A percentile compares a stretch with the other conserved stretches of the same genome.
phyloP scores from a whole-genome alignment of 148 eudicot genomes.

The Heliamphora exappendiculata region DNA sequence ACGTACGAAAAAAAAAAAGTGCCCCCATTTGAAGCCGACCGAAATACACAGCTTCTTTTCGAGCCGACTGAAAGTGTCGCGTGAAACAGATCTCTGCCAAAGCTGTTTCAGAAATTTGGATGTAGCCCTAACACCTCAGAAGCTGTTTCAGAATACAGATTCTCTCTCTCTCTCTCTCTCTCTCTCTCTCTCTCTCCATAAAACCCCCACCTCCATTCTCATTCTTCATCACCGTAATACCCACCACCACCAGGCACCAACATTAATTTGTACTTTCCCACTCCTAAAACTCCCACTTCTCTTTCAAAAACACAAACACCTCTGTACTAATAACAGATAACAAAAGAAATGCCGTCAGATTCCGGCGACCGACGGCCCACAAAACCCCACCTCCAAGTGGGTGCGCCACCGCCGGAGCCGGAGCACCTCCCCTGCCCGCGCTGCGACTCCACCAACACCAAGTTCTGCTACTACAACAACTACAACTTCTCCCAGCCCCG shows the following conservation, averaged over 20 bases:
- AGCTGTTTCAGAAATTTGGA: constrained; percentile 8
- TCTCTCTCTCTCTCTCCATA: not conserved
- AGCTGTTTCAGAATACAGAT: too few relatives aligned
- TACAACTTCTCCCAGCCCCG: constrained; percentile 83
- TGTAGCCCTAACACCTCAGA: too few relatives aligned
- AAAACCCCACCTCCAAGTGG: constrained; percentile 20
- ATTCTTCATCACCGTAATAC: not conserved
- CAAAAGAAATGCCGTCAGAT: constrained; percentile 28
- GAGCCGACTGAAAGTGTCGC: too few relatives aligned
- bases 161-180: constrained; percentile 9
- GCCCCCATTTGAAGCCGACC: too few relatives aligned
- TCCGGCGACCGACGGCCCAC: constrained; percentile 18
- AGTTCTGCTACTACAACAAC: constrained; percentile 89
- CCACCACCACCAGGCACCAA: not conserved
- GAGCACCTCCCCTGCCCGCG: constrained; percentile 71
- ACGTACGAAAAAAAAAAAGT: too few relatives aligned
- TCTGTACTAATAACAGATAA: not conserved
- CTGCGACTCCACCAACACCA: constrained; percentile 61
- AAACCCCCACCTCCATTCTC: not conserved
- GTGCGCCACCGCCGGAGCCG: constrained; percentile 37
- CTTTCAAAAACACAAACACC: not conserved
- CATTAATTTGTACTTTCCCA: not conserved
- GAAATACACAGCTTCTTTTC: constrained; percentile 11
- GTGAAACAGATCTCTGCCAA: too few relatives aligned
- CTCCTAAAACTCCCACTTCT: not conserved